Evolutionary conservation across 1,284 basidiomycete species (phyloP).

Genomic region (Meripilus lineatus): DNA sequence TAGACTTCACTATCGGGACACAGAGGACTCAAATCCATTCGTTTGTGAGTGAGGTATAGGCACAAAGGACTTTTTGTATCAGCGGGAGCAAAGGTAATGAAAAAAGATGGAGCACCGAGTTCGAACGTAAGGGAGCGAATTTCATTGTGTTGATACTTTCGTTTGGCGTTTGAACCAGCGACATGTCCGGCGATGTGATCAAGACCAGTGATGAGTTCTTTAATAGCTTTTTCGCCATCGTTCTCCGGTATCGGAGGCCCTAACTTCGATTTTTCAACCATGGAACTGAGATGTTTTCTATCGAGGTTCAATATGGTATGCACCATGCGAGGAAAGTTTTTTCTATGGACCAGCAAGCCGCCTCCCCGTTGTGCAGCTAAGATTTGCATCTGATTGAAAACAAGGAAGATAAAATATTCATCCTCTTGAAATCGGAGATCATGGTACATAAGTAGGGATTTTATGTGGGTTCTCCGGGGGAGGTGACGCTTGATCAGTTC

Average conservation of each 20-base stretch:
- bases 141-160: constrained; percentile 28
- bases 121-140: constrained; percentile 31
- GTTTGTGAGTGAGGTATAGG: constrained; percentile 25
- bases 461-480: constrained; percentile 16
- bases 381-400: constrained; percentile 37
- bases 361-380: constrained; percentile 21
- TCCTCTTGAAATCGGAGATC: constrained; percentile 36
- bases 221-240: constrained; percentile 31
- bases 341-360: constrained; percentile 24
- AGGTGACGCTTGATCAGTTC: not conserved
- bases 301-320: constrained; percentile 21
- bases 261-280: constrained; percentile 15
- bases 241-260: constrained; percentile 22
- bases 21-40: constrained; percentile 15
- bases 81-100: too few relatives aligned
- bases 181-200: constrained; percentile 29
- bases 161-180: constrained; percentile 26
- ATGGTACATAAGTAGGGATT: constrained; percentile 31
- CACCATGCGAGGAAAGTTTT: constrained; percentile 23
- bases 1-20: constrained; percentile 8
- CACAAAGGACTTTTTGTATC: constrained; percentile 24
- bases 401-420: constrained; percentile 29
- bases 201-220: constrained; percentile 27
- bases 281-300: constrained; percentile 18
- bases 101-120: too few relatives aligned